Base-by-base conservation (phyloP, 2,329 filamentous ascomycete species). In the Neonectria sp. region DNA sequence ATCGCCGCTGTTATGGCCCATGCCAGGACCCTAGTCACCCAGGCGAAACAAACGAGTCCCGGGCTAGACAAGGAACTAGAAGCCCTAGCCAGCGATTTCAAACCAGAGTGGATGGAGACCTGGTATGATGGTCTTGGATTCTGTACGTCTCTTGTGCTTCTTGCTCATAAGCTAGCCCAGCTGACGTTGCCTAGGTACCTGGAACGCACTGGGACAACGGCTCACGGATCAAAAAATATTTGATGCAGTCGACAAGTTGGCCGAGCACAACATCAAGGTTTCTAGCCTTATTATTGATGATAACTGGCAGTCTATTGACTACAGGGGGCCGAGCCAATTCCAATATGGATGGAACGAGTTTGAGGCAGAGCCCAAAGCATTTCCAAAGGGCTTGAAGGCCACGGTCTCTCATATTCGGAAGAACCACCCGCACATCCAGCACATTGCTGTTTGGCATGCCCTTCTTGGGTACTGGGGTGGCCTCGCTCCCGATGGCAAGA, bases 91-190 rank as follows among this genome's bases (percentile, higher is more conserved):
- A 81, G 84, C 29, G 86, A 86, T 6, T 81, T 91, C 37, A 85
- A 86, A 60, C 82, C 86, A 6, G 80, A 90, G 77, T 97, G 94
- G 94, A 83, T 93, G 55, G 90, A 96, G 70, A 90, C 93, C 66
- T 98, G 95, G 95, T 95, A 95, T 77, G 96, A 98, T 79, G 94
- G 95, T 0, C 84, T 99, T 43, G 93, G 95, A 0, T 99, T 96
- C 78, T 99, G 96, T 89, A 75, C 79, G 86, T 79, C 52, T 12
- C 21, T n/a, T 15, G 8, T 51, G 9, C 35, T 37, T 31, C 24
- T 43, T 3, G 5, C 31, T 24, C 9, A 11, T n/a, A 1, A 13
- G 8, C 40, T 13, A 21, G 25, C 17, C n/a, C 9, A 52, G 48
- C 70, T 79, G 17, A 79, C 68, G 6, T 21, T 13, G 3, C 3